phyloP scores from a whole-genome alignment of 371 early-diverging fungal genomes.

The Funneliformis caledonium region DNA sequence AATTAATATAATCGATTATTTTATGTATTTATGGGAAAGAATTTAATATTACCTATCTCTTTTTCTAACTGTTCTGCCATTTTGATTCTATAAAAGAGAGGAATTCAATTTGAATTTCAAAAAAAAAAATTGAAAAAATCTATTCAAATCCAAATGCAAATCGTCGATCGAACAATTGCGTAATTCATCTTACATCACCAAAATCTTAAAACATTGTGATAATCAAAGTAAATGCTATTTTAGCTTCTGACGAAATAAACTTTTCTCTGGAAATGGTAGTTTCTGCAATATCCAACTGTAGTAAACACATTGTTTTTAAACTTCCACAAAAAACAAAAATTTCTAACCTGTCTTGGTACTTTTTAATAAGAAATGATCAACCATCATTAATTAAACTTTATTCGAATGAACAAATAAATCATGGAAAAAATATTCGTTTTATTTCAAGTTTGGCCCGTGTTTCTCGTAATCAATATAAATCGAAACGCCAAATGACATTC shows the following conservation, averaged over 20 bases:
- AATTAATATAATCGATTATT: background rate
- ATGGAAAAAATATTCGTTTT: background rate
- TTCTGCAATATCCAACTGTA: background rate
- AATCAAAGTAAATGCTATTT: background rate
- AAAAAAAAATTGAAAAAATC: too few relatives aligned
- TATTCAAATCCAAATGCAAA: too few relatives aligned
- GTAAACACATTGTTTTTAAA: too few relatives aligned
- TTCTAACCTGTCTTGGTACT: too few relatives aligned
- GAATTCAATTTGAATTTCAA: too few relatives aligned
- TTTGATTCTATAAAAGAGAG: background rate
- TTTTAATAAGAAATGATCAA: too few relatives aligned
- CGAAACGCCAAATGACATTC: background rate
- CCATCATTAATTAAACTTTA: background rate
- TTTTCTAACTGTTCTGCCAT: background rate
- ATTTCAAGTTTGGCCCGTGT: background rate
- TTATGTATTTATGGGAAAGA: background rate
- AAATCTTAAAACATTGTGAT: background rate
- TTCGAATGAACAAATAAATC: too few relatives aligned
- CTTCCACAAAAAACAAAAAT: too few relatives aligned
- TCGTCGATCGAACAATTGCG: background rate
- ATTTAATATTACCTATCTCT: background rate
- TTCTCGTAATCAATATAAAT: background rate
- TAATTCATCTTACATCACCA: background rate
- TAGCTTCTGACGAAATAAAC: too few relatives aligned
- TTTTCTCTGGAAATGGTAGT: background rate